Evolutionary conservation across 768 basidiomycete genomes (phyloP), one percentile per base, ranked within the genome.

Genomic region (Leccinellum rugosiceps): DNA sequence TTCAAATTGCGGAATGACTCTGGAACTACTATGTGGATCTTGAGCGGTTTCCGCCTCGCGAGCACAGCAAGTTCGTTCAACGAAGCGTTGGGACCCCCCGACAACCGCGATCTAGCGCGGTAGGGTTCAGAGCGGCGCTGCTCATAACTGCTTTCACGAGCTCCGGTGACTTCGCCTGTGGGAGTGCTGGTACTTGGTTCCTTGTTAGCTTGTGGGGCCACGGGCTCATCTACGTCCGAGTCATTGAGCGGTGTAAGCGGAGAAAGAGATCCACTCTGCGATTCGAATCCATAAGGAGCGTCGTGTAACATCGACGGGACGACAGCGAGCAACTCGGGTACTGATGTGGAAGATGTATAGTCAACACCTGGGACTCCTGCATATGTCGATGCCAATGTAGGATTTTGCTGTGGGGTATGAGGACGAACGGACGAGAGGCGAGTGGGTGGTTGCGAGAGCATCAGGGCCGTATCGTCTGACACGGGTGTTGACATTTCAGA

Each of bases 41-140:
- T 62, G 4, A 57, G 30, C n/a, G 60, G 56, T 1, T 38, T 38
- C n/a, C 61, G 53, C 32, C 61, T 58, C 11, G 69, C 65, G 1
- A 70, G 53, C 19, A 35, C 0, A 17, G 26, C 31, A 6, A 71
- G 41, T 31, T 71, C 59, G 1, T 51, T 43, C 49, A 67, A 3
- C 19, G 65, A 60, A 6, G 69, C 67, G 13, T 34, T 32, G 5
- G 65, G 65, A 0, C 69, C 69, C 15, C 69, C 68, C 13, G 41
- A 13, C 13, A 44, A 13, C 14, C n/a, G 47, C 32, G 49, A 53
- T 3, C 25, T 45, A 25, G 15, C 6, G n/a, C 9, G 55, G 23
- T 17, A 1, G 10, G 30, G 48, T 10, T 58, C 52, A 3, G 51
- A 63, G 23, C 17, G 17, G 10, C 44, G 32, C 11, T 32, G 25